Evolutionary conservation across 768 basidiomycete genomes (phyloP).

Genomic region (Leccinum rimulosum): DNA sequence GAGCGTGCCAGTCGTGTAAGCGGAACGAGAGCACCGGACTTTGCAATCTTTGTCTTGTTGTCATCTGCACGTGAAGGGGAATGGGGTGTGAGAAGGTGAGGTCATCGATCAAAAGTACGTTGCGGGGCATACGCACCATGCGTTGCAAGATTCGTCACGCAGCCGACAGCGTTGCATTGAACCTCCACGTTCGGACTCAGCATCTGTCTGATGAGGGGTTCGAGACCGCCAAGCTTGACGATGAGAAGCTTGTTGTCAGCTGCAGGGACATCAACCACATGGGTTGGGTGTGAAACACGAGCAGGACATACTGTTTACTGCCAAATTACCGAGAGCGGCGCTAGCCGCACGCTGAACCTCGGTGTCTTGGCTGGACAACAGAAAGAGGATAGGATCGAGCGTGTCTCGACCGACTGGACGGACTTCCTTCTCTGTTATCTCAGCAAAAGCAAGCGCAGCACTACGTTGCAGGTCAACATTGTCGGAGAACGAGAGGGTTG

Average conservation of each 20-base stretch:
- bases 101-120: neutral
- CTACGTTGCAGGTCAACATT: constrained; percentile 99
- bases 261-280: constrained; percentile 32
- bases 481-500: constrained; percentile 96
- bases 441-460: constrained; percentile 96
- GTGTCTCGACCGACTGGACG: constrained; percentile 95
- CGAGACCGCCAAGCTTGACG: constrained; percentile 94
- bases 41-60: constrained; percentile 99
- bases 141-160: constrained; percentile 97
- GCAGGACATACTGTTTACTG: constrained; percentile 85
- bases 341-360: constrained; percentile 98
- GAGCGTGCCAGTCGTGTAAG: constrained; percentile 93
- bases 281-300: constrained; percentile 15
- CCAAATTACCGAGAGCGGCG: constrained; percentile 95
- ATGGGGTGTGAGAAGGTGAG: constrained; percentile 5
- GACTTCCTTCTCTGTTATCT: constrained; percentile 99
- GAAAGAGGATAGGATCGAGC: constrained; percentile 95
- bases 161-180: constrained; percentile 99
- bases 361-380: constrained; percentile 95
- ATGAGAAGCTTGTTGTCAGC: constrained; percentile 99
- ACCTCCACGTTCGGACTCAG: constrained; percentile 98
- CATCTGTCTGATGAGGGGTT: constrained; percentile 98
- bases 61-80: constrained; percentile 60
- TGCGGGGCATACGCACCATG: constrained; percentile 63
- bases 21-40: constrained; percentile 97